Evolutionary conservation across 2,329 filamentous ascomycete genomes (phyloP).

Genomic region (Colletotrichum acutatum): DNA sequence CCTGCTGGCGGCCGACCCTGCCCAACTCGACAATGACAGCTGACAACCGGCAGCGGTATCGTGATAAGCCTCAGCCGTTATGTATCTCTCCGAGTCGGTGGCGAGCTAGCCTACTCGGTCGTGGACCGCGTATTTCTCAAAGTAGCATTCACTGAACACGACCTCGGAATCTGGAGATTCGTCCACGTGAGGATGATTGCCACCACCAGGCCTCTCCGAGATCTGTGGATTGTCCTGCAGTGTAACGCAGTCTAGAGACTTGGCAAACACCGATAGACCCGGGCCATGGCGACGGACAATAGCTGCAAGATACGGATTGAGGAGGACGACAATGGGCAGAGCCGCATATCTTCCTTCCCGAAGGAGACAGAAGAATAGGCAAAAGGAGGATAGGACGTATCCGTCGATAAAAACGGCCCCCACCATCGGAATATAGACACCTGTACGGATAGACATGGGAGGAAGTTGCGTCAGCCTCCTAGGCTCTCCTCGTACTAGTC

Average conservation of each 20-base stretch:
- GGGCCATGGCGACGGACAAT: not conserved
- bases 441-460: not conserved
- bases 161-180: conserved; percentile 1
- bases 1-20: not conserved
- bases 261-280: conserved; percentile 11
- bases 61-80: conserved; percentile 9
- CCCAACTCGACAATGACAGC: not conserved
- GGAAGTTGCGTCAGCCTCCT: conserved; percentile 20
- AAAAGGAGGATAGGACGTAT: not conserved
- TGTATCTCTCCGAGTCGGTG: conserved; percentile 11
- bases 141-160: conserved; percentile 15
- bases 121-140: conserved; percentile 15
- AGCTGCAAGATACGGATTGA: not conserved
- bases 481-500: not conserved
- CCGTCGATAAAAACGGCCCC: conserved; percentile 2
- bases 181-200: not conserved
- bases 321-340: not conserved
- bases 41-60: conserved; percentile 21
- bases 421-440: conserved; percentile 13
- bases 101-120: not conserved
- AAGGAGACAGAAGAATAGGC: not conserved
- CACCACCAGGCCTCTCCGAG: not conserved
- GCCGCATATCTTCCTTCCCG: conserved; percentile 13
- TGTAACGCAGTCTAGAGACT: conserved; percentile 12
- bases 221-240: conserved; percentile 20